These are phyloP conservation scores for Panicum hallii DNA, from an alignment of 202 grass and related monocot genomes.

Conservation along the genomic window DNA sequence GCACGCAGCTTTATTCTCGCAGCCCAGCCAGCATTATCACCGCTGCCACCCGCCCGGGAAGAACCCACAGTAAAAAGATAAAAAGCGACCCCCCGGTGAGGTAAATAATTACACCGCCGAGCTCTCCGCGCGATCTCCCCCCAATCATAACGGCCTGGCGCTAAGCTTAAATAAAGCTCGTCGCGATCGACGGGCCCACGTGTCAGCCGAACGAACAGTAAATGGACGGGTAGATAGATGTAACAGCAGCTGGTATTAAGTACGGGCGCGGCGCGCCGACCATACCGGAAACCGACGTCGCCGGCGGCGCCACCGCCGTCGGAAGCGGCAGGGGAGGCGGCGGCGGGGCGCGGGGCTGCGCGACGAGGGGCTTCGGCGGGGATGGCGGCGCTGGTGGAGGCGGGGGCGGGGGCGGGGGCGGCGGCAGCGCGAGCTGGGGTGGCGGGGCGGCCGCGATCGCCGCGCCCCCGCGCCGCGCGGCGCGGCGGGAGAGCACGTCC, in stretches of 20 bases:
- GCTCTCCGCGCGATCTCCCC: constrained; percentile 27
- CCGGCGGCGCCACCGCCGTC: constrained; percentile 14
- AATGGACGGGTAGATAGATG: constrained; percentile 34
- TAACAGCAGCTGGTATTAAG: constrained; percentile 44
- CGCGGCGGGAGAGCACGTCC: constrained; percentile 85
- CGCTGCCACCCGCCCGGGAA: neutral
- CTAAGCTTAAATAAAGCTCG: constrained; percentile 28
- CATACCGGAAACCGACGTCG: constrained; percentile 68
- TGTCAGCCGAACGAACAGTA: constrained; percentile 43
- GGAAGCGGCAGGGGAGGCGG: constrained; percentile 28
- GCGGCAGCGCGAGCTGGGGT: constrained; percentile 44
- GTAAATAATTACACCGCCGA: constrained; percentile 56
- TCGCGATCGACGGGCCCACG: constrained; percentile 8
- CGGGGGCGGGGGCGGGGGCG: constrained; percentile 16
- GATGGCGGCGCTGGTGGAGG: constrained; percentile 14
- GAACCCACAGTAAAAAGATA: constrained; percentile 50
- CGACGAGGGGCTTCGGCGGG: constrained; percentile 42
- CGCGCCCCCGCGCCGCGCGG: constrained; percentile 60
- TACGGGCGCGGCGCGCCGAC: constrained; percentile 18
- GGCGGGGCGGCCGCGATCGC: constrained; percentile 25
- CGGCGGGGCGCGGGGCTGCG: neutral
- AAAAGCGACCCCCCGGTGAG: constrained; percentile 3
- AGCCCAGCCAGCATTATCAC: constrained; percentile 47
- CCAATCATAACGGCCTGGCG: constrained; percentile 53
- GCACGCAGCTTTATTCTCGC: constrained; percentile 46